These are phyloP conservation scores for Rhodomyrtus tomentosa DNA, from an alignment of 345 rosid genomes.

Conservation along the genomic window DNA sequence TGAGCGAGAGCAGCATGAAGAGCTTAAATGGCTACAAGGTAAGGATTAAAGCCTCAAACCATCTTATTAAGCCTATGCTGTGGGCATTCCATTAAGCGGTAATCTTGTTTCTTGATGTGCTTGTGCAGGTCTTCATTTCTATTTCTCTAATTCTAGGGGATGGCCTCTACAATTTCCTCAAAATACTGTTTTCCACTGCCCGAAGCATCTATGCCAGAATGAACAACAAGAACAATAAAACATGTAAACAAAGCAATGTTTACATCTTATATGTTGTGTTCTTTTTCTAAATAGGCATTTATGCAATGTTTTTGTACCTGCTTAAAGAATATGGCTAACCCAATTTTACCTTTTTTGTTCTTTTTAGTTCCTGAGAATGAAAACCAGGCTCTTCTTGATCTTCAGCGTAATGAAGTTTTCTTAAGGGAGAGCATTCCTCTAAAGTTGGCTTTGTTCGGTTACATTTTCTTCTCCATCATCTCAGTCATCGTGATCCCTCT, in stretches of 20 bases:
- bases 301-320: background rate
- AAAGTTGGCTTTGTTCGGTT: constrained; percentile 72
- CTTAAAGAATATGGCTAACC: background rate
- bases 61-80: background rate
- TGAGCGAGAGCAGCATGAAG: constrained; percentile 26
- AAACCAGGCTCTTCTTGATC: constrained; percentile 14
- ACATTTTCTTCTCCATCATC: constrained; percentile 47
- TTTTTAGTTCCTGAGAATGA: constrained; percentile 18
- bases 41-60: background rate
- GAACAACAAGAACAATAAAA: constrained; percentile 16
- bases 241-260: constrained; percentile 20
- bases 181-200: constrained; percentile 52
- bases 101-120: background rate
- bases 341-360: background rate
- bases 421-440: constrained; percentile 64
- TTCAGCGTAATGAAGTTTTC: constrained; percentile 50
- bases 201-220: constrained; percentile 24
- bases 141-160: constrained; percentile 83
- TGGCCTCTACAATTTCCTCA: constrained; percentile 85
- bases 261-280: background rate
- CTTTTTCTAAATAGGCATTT: background rate
- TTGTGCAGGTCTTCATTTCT: constrained; percentile 66
- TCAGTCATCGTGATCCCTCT: constrained; percentile 63
- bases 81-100: background rate
- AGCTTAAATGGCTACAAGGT: constrained; percentile 42